Evolutionary conservation across 768 basidiomycete genomes (phyloP), one percentile per base, ranked within the genome.

Genomic region (Termitomyces sp.): DNA sequence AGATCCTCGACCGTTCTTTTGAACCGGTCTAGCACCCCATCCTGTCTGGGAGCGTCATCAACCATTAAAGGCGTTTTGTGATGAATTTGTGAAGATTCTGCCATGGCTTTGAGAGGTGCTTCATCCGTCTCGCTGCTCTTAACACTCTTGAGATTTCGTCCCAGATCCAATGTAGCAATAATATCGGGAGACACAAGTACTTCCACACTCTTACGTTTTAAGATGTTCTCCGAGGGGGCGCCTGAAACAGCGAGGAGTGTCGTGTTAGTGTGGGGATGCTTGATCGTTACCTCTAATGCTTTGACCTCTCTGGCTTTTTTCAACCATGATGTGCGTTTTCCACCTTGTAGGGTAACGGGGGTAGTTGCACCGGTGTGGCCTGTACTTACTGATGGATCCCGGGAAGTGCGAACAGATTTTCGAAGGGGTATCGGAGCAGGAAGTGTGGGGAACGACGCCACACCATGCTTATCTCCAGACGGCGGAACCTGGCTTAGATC

Each of bases 261-360:
- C 34, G 59, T 41, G 60, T 34, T 67, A 22, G 58, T 37, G 60
- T 37, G 67, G 24, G 66, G 55, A 52, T 75, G 79, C 67, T 71
- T 81, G 56, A 63, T 64, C 12, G 73, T 73, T n/a, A 73, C 75
- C 65, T 90, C 90, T 65, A 83, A 72, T 18, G 87, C 87, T 61
- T 87, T 87, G 26, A 78, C 84, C 65, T 89, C 87, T 36, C 89
- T 78, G 15, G 86, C 90, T 64, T 88, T 90, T 70, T 81, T 83
- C 54, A 92, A 69, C 90, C 90, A 92, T 3, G 90, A 92, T 9
- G 87, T 87, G 33, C 90, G 83, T 64, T 88, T 90, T 3, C 81
- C 83, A 10, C 75, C 75, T 28, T 70, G 67, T 22, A 72, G 65
- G 5, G 71, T 69, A n/a, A 77, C 74, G 39, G 79, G 75, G 3